phyloP scores from a whole-genome alignment of 2,329 filamentous ascomycete genomes.

The Ophiostoma pallidulum region DNA sequence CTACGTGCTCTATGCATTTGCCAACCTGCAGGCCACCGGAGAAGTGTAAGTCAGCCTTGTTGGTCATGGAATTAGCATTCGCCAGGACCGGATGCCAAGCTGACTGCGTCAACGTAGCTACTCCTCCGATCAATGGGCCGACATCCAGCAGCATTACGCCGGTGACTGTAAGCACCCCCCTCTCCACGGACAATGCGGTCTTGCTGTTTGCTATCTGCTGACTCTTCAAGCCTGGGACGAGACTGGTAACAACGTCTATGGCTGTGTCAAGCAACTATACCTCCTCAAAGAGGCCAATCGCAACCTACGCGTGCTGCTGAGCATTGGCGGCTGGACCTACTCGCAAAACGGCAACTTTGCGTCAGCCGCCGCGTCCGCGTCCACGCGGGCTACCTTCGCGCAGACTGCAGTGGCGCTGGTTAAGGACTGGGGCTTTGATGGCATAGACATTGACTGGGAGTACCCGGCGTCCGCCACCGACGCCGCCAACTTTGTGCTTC shows the following conservation, averaged over 20 bases:
- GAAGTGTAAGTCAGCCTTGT: slow-evolving; percentile 50
- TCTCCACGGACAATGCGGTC: not conserved
- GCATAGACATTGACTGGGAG: slow-evolving; percentile 33
- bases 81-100: too few species aligned
- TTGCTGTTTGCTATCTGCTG: not conserved
- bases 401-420: slow-evolving; percentile 57
- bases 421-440: slow-evolving; percentile 54
- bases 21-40: slow-evolving; percentile 61
- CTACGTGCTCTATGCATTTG: slow-evolving; percentile 73
- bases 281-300: slow-evolving; percentile 69
- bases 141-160: slow-evolving; percentile 63
- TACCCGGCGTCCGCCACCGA: slow-evolving; percentile 30
- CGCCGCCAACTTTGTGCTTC: slow-evolving; percentile 34
- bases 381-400: slow-evolving; percentile 58
- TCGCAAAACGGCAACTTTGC: slow-evolving; percentile 58
- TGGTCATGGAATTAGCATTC: too few species aligned
- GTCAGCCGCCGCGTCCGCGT: slow-evolving; percentile 51
- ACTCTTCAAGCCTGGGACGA: slow-evolving; percentile 45
- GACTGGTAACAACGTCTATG: slow-evolving; percentile 63
- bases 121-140: slow-evolving; percentile 60
- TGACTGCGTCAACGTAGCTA: slow-evolving; percentile 32
- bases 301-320: slow-evolving; percentile 66
- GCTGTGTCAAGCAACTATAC: slow-evolving; percentile 71
- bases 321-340: slow-evolving; percentile 81
- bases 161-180: slow-evolving; percentile 44